Conservation (phyloP, 768 basidiomycete species). For the Agrocybe chaxingu region DNA sequence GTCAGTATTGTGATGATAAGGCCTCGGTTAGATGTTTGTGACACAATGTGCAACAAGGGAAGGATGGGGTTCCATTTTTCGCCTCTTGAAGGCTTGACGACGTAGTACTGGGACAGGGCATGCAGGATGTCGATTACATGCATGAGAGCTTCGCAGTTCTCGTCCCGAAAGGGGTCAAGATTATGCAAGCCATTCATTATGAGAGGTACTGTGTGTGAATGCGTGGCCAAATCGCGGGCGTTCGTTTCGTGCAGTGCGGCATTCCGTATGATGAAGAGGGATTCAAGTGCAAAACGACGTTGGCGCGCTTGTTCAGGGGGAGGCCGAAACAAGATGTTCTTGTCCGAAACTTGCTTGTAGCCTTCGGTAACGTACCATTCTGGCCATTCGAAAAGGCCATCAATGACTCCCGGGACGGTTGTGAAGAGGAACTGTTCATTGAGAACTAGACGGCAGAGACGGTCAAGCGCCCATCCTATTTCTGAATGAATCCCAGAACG, state of each 20-base stretch:
- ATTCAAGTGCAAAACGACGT: slow-evolving; percentile 79
- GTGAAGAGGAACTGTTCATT: slow-evolving; percentile 76
- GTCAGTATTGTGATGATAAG: slow-evolving; percentile 66
- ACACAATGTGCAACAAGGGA: slow-evolving; percentile 52
- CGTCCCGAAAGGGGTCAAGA: slow-evolving; percentile 58
- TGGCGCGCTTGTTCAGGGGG: slow-evolving; percentile 48
- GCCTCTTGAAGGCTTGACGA: slow-evolving; percentile 29
- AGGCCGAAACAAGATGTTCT: slow-evolving; percentile 51
- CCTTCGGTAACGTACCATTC: slow-evolving; percentile 75
- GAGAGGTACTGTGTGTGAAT: slow-evolving; percentile 62
- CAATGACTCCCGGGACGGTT: slow-evolving; percentile 73
- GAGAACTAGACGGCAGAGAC: slow-evolving; percentile 74
- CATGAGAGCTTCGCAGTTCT: slow-evolving; percentile 69
- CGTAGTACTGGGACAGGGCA: slow-evolving; percentile 47
- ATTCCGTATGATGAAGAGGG: slow-evolving; percentile 85
- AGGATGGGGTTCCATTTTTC: slow-evolving; percentile 48
- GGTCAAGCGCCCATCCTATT: slow-evolving; percentile 86
- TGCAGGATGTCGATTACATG: slow-evolving; percentile 72
- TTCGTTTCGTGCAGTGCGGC: slow-evolving; percentile 70
- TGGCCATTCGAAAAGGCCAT: slow-evolving; percentile 86
- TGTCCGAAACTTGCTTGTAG: slow-evolving; percentile 41
- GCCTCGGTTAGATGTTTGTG: slow-evolving; percentile 65
- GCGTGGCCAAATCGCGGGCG: slow-evolving; percentile 52
- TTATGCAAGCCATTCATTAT: slow-evolving; percentile 63
- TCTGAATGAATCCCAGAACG: slow-evolving; percentile 81